Conservation (phyloP, 2,329 filamentous ascomycete species). For the Zopfia rhizophila region DNA sequence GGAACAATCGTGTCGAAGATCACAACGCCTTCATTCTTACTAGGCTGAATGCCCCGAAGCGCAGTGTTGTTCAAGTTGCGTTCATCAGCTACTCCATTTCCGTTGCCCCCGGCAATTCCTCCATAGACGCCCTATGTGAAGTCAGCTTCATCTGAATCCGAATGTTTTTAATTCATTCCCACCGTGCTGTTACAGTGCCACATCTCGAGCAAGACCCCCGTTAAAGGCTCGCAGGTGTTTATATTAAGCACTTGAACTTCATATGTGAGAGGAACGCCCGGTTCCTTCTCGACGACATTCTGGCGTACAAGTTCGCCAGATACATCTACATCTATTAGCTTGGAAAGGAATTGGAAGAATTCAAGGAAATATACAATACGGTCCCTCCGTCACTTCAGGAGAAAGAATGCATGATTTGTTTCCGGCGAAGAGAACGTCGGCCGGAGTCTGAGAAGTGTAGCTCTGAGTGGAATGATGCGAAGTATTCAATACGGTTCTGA, state of each 20-base stretch:
- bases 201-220: slow-evolving; percentile 60
- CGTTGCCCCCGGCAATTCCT: slow-evolving; percentile 13
- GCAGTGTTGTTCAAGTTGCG: slow-evolving; percentile 41
- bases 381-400: slow-evolving; percentile 34
- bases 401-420: slow-evolving; percentile 36
- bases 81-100: slow-evolving; percentile 5
- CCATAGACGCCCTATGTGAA: slow-evolving; percentile 19
- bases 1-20: slow-evolving; percentile 59
- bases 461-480: slow-evolving; percentile 32
- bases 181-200: slow-evolving; percentile 50
- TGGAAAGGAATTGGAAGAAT: too few species aligned
- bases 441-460: slow-evolving; percentile 22
- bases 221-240: slow-evolving; percentile 60
- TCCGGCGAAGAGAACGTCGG: slow-evolving; percentile 29
- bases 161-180: neutral
- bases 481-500: slow-evolving; percentile 30
- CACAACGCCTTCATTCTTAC: slow-evolving; percentile 58
- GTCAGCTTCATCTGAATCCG: slow-evolving; percentile 2
- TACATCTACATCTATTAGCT: slow-evolving; percentile 44
- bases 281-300: slow-evolving; percentile 58
- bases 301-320: slow-evolving; percentile 59
- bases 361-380: slow-evolving; percentile 38
- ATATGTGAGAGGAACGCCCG: slow-evolving; percentile 58
- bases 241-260: slow-evolving; percentile 64
- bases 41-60: slow-evolving; percentile 60